Evolutionary conservation across 176 grass and related monocot genomes (phyloP).

Genomic region (Musa acuminata): DNA sequence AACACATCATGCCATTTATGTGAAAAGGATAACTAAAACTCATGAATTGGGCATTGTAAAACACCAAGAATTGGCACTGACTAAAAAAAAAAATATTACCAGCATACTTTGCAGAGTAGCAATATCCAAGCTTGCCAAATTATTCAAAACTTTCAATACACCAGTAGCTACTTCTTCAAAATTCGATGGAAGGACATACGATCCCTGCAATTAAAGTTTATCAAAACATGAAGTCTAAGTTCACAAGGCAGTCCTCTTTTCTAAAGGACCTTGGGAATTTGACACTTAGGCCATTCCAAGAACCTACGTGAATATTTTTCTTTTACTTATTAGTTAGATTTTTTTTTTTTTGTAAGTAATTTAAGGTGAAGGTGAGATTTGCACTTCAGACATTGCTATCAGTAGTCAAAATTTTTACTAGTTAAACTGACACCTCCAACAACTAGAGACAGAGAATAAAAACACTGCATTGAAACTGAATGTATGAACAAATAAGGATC

Average conservation of each 20-base stretch:
- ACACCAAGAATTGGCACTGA: background rate
- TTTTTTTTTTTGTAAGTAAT: too few species aligned
- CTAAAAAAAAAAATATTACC: slow-evolving; percentile 35
- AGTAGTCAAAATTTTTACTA: background rate
- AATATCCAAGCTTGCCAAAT: slow-evolving; percentile 75
- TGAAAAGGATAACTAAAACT: slow-evolving; percentile 7
- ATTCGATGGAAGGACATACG: slow-evolving; percentile 86
- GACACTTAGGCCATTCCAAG: background rate
- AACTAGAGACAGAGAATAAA: too few species aligned
- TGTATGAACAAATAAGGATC: background rate
- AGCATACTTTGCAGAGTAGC: slow-evolving; percentile 92
- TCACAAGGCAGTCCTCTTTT: background rate
- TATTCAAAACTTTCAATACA: slow-evolving; percentile 96
- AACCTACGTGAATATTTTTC: too few species aligned
- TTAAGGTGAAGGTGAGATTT: too few species aligned
- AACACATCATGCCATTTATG: slow-evolving; percentile 14
- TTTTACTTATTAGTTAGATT: too few species aligned
- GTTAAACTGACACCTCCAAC: background rate
- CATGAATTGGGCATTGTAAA: background rate
- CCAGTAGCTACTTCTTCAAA: slow-evolving; percentile 99
- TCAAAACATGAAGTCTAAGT: background rate
- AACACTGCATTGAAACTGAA: background rate
- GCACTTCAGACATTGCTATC: too few species aligned
- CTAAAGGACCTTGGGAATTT: background rate
- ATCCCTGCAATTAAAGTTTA: slow-evolving; percentile 45